Conservation (phyloP, 371 early-diverging fungal species). For the Mucor mucedo region DNA sequence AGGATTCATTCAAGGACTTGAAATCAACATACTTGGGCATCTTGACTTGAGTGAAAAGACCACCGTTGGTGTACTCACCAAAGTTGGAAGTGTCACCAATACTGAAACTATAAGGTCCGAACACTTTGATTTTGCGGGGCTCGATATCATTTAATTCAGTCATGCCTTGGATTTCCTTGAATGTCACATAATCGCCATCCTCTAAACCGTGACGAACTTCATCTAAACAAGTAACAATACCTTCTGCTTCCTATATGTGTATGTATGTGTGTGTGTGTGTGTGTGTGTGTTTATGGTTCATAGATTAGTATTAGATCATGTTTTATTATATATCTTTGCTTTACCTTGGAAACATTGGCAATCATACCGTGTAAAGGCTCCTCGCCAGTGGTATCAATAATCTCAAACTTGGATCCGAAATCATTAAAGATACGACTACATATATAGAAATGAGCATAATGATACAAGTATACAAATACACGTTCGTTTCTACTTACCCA, state of each 20-base stretch:
- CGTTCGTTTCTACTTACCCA: constrained; percentile 61
- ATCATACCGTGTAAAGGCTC: constrained; percentile 94
- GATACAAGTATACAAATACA: constrained; percentile 6
- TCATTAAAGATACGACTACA: constrained; percentile 90
- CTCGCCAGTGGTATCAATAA: constrained; percentile 96
- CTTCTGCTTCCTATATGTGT: constrained; percentile 83
- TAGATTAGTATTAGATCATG: too few species aligned
- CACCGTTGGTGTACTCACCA: constrained; percentile 81
- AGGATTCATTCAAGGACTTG: constrained; percentile 74
- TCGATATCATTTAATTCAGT: constrained; percentile 80
- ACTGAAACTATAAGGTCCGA: constrained; percentile 94
- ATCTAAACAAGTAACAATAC: constrained; percentile 95
- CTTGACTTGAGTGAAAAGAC: constrained; percentile 95
- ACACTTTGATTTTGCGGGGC: constrained; percentile 85
- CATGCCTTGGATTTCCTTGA: constrained; percentile 95
- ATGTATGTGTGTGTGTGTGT: constrained; percentile 4
- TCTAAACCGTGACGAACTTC: constrained; percentile 96
- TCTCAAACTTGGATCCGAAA: constrained; percentile 91
- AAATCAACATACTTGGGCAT: constrained; percentile 83
- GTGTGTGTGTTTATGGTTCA: neutral
- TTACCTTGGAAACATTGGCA: constrained; percentile 81
- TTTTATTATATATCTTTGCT: neutral
- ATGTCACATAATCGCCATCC: constrained; percentile 96
- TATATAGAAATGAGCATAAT: neutral
- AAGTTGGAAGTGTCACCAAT: constrained; percentile 89